Percentiles rank a stretch among this genome's conserved stretches.
Conservation (phyloP, 257 asterid genomes). For the Ehretia macrophylla region DNA sequence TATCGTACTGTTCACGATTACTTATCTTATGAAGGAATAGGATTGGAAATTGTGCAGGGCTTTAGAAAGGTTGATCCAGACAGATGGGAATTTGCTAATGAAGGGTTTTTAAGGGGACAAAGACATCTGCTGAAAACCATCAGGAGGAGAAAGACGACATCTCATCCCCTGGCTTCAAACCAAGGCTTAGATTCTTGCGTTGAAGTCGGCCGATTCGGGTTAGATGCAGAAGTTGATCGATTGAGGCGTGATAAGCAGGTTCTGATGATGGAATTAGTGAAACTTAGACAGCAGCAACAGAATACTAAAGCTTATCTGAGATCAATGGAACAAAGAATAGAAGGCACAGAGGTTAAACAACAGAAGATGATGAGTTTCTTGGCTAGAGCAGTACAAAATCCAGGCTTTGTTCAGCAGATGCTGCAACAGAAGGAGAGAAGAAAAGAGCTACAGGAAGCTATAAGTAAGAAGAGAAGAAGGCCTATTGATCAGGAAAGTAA, state of each 20-base stretch:
- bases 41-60: slow-evolving; percentile 34
- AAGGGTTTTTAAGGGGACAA: slow-evolving; percentile 43
- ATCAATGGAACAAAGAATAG: slow-evolving; percentile 31
- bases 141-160: slow-evolving; percentile 32
- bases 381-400: slow-evolving; percentile 33
- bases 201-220: slow-evolving; percentile 33
- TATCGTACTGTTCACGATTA: too few relatives aligned
- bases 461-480: slow-evolving; percentile 27
- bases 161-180: slow-evolving; percentile 10
- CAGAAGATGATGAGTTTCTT: slow-evolving; percentile 38
- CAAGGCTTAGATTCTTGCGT: slow-evolving; percentile 24
- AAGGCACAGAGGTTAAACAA: slow-evolving; percentile 35
- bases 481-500: slow-evolving; percentile 19
- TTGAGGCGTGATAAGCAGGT: slow-evolving; percentile 35
- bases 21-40: slow-evolving; percentile 9
- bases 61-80: slow-evolving; percentile 47
- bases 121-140: slow-evolving; percentile 30
- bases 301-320: slow-evolving; percentile 18
- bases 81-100: slow-evolving; percentile 52
- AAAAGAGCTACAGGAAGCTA: slow-evolving; percentile 28
- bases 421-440: slow-evolving; percentile 30
- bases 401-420: slow-evolving; percentile 22
- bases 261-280: slow-evolving; percentile 28
- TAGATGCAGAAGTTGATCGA: slow-evolving; percentile 30
- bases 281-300: slow-evolving; percentile 41